These are phyloP conservation scores for Boletus subcaerulescens DNA, from an alignment of 768 basidiomycete species.

Conservation along the genomic window DNA sequence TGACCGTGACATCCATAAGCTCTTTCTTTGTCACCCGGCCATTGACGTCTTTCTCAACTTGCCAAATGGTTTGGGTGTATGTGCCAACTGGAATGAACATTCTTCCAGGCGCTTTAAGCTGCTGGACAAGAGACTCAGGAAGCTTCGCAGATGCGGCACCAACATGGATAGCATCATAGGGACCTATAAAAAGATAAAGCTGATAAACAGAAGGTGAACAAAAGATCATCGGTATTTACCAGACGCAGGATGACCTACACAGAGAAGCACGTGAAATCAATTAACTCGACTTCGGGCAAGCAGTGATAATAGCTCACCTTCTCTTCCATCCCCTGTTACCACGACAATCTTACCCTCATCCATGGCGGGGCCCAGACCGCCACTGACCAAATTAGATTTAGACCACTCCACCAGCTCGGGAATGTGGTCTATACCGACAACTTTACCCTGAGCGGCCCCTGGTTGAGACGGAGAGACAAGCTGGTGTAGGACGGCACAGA, in stretches of 20 bases:
- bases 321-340: slow-evolving; percentile 74
- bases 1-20: slow-evolving; percentile 80
- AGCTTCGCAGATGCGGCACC: slow-evolving; percentile 84
- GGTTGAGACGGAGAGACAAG: slow-evolving; percentile 44
- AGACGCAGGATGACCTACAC: slow-evolving; percentile 34
- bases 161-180: slow-evolving; percentile 87
- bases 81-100: slow-evolving; percentile 94
- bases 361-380: slow-evolving; percentile 57
- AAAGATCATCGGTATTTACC: slow-evolving; percentile 24
- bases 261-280: neutral
- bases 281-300: neutral
- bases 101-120: slow-evolving; percentile 69
- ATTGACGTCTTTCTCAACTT: slow-evolving; percentile 73
- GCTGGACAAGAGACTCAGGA: slow-evolving; percentile 70
- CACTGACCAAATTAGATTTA: slow-evolving; percentile 60
- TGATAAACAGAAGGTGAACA: neutral
- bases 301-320: slow-evolving; percentile 42
- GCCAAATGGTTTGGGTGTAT: slow-evolving; percentile 55
- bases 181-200: slow-evolving; percentile 38
- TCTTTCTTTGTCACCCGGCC: slow-evolving; percentile 63
- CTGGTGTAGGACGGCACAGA: slow-evolving; percentile 76
- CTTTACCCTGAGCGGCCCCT: slow-evolving; percentile 42
- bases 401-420: slow-evolving; percentile 71
- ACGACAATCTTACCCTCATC: slow-evolving; percentile 58
- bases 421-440: slow-evolving; percentile 93